These are phyloP conservation scores for Neurospora cerealis DNA, from an alignment of 495 filamentous ascomycete species.

Conservation along the genomic window DNA sequence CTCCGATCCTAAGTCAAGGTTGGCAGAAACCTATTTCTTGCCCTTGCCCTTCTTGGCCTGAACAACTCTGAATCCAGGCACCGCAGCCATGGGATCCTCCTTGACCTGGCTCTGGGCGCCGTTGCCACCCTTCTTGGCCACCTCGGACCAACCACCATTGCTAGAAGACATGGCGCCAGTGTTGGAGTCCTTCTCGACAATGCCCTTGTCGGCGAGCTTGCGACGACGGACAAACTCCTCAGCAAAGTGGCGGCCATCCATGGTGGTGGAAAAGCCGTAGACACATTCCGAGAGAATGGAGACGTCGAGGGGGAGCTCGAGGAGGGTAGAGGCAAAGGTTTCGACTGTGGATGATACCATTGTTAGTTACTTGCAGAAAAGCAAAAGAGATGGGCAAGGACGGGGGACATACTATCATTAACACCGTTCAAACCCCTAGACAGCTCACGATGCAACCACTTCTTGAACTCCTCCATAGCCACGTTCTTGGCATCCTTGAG, in stretches of 20 bases:
- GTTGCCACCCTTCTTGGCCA: constrained; percentile 73
- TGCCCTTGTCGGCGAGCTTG: constrained; percentile 82
- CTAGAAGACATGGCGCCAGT: constrained; percentile 34
- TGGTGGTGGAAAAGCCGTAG: constrained; percentile 71
- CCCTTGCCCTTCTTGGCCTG: constrained; percentile 81
- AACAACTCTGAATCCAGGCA: constrained; percentile 75
- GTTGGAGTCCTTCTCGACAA: constrained; percentile 50
- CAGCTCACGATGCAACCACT: constrained; percentile 76
- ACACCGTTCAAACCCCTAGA: constrained; percentile 39
- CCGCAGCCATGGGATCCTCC: constrained; percentile 35
- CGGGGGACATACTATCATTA: constrained; percentile 34
- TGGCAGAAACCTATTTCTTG: constrained; percentile 30
- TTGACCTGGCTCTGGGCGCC: constrained; percentile 13
- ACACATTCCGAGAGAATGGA: constrained; percentile 82
- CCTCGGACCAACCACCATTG: constrained; percentile 86
- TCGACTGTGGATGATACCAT: constrained; percentile 43
- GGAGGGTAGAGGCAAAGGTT: constrained; percentile 63
- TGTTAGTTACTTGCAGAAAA: constrained; percentile 7
- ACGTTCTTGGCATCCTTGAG: constrained; percentile 42
- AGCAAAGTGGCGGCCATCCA: constrained; percentile 86
- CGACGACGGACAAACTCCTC: constrained; percentile 90
- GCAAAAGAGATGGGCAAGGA: background rate
- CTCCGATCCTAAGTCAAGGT: background rate
- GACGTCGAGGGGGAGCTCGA: constrained; percentile 62
- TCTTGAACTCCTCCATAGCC: constrained; percentile 78